A percentile compares a stretch with the other conserved stretches of the same genome.
Conservation (phyloP, 2,329 filamentous ascomycete genomes). For the Phaeosphaeriaceae sp. region DNA sequence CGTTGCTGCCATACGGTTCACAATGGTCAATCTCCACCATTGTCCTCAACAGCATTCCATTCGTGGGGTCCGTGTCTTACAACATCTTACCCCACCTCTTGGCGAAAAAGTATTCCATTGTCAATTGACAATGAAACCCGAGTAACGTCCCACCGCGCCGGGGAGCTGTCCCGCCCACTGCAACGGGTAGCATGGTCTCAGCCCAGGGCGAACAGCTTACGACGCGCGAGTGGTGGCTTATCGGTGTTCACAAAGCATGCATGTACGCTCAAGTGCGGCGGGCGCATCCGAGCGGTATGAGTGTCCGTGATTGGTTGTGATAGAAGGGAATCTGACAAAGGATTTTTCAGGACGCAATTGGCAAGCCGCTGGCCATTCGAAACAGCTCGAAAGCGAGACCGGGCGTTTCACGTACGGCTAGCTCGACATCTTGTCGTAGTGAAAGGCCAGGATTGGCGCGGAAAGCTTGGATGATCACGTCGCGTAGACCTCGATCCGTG, state of each 20-base stretch:
- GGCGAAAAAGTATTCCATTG: too few species aligned
- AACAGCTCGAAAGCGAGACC: slow-evolving; percentile 58
- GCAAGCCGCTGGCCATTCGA: slow-evolving; percentile 56
- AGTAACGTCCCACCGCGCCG: neutral
- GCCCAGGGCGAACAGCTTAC: neutral
- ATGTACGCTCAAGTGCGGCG: neutral
- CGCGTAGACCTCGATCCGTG: slow-evolving; percentile 56
- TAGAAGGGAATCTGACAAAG: neutral
- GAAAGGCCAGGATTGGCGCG: slow-evolving; percentile 54
- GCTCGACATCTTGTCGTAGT: slow-evolving; percentile 54
- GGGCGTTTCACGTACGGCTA: slow-evolving; percentile 53
- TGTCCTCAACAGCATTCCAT: too few species aligned
- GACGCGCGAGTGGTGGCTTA: neutral
- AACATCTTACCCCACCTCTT: neutral
- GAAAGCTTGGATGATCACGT: slow-evolving; percentile 57
- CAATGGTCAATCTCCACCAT: too few species aligned
- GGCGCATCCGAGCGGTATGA: neutral
- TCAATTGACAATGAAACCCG: neutral
- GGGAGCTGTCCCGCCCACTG: neutral
- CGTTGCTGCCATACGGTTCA: neutral
- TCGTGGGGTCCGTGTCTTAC: too few species aligned
- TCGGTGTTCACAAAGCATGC: neutral
- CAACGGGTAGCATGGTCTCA: neutral
- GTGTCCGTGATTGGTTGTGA: neutral
- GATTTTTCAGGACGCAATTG: slow-evolving; percentile 41